Base-by-base conservation (phyloP, 805 yeast genomes). In the Torulaspora microellipsoides region DNA sequence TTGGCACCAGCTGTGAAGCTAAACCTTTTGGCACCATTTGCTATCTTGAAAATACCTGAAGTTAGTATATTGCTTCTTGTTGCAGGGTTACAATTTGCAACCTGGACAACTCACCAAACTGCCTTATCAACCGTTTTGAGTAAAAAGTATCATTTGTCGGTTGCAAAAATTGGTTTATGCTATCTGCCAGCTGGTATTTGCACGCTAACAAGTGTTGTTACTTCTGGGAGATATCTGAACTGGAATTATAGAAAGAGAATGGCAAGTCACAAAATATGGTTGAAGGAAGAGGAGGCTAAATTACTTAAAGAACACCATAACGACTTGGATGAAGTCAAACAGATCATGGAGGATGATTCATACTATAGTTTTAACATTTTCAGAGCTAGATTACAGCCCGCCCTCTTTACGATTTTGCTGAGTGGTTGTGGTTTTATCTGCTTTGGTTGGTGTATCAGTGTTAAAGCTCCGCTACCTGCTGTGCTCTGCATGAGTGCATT, bases 131-230 rank as follows among this genome's bases (percentile, higher is more conserved):
- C 83, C 0, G 66, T 70, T 11, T 61, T 87, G 28, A 67, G 76
- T 27, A 59, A 61, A 8, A 49, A 66, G 4, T 85, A 86, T 51
- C 63, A 70, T 25, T 75, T 78, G 47, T 51, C 72, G 1, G 74
- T 80, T 1, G 65, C 77, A 35, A 70, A 77, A 36, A 77, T 85
- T 31, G 95, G 95, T 3, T 63, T 79, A 13, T 78, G 87, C 43
- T 88, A 80, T 55, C 68, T 88, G 33, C 84, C 95, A 3, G 79
- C 83, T 15, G 96, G 96, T 12, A 52, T 77, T 0, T 83, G 83
- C 9, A 77, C 86, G 3, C 59, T 85, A 12, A 31, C 70, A 0
- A 87, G 91, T 17, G 76, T 90, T 0, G 48, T 86, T 0, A 29
- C 59, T 0, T 64, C 80, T 3, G 95, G 95, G 0, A 67, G 70